Evolutionary conservation across 2,329 filamentous ascomycete species (phyloP).

Genomic region (Botrytis pseudocinerea): DNA sequence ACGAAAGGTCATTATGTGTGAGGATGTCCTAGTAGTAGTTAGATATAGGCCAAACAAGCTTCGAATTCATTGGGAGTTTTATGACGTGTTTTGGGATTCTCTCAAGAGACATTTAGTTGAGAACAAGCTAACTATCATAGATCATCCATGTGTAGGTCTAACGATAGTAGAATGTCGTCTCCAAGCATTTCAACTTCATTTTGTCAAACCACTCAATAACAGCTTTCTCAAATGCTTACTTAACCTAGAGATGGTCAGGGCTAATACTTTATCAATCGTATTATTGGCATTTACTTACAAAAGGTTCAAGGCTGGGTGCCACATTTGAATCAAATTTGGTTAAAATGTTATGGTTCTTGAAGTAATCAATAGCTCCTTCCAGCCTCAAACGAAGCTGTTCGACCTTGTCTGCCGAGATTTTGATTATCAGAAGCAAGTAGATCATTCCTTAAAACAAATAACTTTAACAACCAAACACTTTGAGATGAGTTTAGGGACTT

Average conservation of each 20-base stretch:
- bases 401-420: background rate
- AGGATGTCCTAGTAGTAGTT: background rate
- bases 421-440: background rate
- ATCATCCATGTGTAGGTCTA: background rate
- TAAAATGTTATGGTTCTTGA: background rate
- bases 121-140: background rate
- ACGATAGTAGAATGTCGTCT: background rate
- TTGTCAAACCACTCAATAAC: no score
- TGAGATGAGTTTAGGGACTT: background rate
- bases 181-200: background rate
- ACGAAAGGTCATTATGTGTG: background rate
- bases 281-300: background rate
- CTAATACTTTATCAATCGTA: background rate
- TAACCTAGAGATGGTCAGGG: background rate
- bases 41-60: no score
- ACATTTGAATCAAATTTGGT: background rate
- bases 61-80: no score
- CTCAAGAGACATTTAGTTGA: background rate
- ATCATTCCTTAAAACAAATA: background rate
- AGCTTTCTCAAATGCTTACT: background rate
- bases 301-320: fast-evolving
- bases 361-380: background rate
- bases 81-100: background rate
- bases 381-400: background rate
- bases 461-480: no score